A percentile compares a stretch with the other conserved stretches of the same genome.
Conservation (phyloP, 306 rosid genomes). For the Medicago ruthenica region DNA sequence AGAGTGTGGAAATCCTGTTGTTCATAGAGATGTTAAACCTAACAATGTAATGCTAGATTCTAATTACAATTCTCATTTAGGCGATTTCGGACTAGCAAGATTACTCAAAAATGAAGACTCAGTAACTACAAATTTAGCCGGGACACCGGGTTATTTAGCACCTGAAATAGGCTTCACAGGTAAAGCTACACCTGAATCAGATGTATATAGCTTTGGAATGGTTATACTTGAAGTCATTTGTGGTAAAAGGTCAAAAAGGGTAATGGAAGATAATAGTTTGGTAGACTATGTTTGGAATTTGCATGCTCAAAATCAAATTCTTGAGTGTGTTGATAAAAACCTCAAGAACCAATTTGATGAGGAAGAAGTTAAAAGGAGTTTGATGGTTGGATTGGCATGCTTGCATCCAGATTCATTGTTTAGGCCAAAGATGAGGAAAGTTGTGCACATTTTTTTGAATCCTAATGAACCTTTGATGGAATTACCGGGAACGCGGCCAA, state of each 20-base stretch:
- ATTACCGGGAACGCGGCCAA: constrained; percentile 48
- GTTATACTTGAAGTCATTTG: constrained; percentile 66
- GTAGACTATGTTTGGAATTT: constrained; percentile 60
- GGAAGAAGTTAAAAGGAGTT: constrained; percentile 52
- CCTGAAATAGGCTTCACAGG: constrained; percentile 60
- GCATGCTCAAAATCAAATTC: constrained; percentile 43
- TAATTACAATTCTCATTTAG: constrained; percentile 51
- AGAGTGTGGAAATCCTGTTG: constrained; percentile 65
- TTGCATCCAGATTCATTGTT: constrained; percentile 50
- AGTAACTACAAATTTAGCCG: constrained; percentile 49
- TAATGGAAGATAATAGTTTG: constrained; percentile 50
- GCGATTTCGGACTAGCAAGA: constrained; percentile 69
- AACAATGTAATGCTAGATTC: constrained; percentile 60
- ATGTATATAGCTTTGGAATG: constrained; percentile 65
- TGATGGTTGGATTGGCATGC: constrained; percentile 68
- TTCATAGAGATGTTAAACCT: constrained; percentile 66
- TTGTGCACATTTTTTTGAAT: constrained; percentile 55
- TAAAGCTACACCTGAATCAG: constrained; percentile 59
- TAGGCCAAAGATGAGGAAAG: constrained; percentile 64
- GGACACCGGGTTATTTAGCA: constrained; percentile 65
- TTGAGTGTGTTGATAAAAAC: constrained; percentile 54
- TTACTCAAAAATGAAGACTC: constrained; percentile 48
- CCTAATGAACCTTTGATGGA: constrained; percentile 55
- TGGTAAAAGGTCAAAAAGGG: constrained; percentile 58
- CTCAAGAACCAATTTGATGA: constrained; percentile 43